Conservation (phyloP, 2,329 filamentous ascomycete genomes). For the Pseudogymnoascus sp. region DNA sequence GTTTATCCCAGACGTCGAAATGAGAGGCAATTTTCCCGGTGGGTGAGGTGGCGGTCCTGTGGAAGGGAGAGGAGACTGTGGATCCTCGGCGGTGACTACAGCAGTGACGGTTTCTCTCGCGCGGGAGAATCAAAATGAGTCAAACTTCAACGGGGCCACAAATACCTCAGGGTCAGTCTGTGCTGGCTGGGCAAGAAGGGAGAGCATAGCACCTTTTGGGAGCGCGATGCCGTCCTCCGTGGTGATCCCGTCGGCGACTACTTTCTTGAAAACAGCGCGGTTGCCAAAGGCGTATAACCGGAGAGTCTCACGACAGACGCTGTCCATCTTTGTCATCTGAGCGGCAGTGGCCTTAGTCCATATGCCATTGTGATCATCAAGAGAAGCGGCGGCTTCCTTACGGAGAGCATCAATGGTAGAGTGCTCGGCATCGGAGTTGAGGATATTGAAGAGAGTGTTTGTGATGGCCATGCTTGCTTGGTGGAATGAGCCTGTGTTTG, state of each 20-base stretch:
- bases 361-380: constrained; percentile 23
- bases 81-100: not conserved
- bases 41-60: constrained; percentile 7
- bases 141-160: constrained; percentile 14
- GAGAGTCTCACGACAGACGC: constrained; percentile 37
- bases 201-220: constrained; percentile 30
- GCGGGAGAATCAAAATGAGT: constrained; percentile 19
- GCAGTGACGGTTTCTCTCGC: not conserved
- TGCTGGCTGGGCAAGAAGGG: constrained; percentile 21
- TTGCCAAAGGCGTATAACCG: constrained; percentile 30
- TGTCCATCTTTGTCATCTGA: constrained; percentile 36
- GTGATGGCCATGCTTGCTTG: constrained; percentile 35
- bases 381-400: constrained; percentile 31
- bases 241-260: constrained; percentile 21
- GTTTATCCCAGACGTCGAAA: constrained; percentile 22
- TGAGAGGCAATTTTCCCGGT: constrained; percentile 14
- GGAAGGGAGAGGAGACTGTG: not conserved
- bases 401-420: constrained; percentile 33
- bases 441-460: constrained; percentile 35
- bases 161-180: constrained; percentile 21
- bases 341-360: constrained; percentile 37
- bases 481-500: constrained; percentile 27
- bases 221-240: constrained; percentile 39
- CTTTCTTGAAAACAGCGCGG: constrained; percentile 25
- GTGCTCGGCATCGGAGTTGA: constrained; percentile 32